Evolutionary conservation across 345 rosid species (phyloP).

Genomic region (Aegle marmelos): DNA sequence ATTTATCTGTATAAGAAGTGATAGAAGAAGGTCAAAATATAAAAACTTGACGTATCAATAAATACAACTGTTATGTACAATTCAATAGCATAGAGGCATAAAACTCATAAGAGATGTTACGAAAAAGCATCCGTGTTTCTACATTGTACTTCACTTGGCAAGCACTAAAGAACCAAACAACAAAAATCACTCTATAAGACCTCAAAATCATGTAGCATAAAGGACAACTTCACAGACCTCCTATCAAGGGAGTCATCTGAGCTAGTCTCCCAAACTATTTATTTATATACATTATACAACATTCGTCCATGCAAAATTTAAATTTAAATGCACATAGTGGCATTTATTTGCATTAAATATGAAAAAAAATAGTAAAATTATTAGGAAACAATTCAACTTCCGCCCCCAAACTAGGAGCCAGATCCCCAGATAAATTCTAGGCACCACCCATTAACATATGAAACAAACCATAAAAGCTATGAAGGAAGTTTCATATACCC

Average conservation of each 20-base stretch:
- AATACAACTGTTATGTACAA: not conserved
- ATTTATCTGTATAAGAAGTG: slow-evolving; percentile 52
- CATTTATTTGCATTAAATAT: not conserved
- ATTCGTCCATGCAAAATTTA: slow-evolving; percentile 3
- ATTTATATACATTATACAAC: not conserved
- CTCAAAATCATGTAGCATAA: not conserved
- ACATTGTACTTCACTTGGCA: not conserved
- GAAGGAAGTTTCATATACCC: slow-evolving; percentile 8
- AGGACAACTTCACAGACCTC: not conserved
- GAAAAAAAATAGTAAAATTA: slow-evolving; percentile 13
- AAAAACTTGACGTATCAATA: not conserved
- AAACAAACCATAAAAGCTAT: slow-evolving; percentile 4
- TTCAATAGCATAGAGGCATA: not conserved
- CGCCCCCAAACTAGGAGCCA: slow-evolving; percentile 26
- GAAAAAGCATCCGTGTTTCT: not conserved
- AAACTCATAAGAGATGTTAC: not conserved
- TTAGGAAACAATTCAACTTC: slow-evolving; percentile 10
- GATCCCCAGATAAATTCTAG: slow-evolving; percentile 34
- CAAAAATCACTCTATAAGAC: not conserved
- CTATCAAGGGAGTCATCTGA: not conserved
- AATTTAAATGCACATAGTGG: slow-evolving; percentile 2
- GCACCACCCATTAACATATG: slow-evolving; percentile 8
- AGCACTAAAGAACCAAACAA: not conserved
- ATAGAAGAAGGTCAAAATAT: not conserved
- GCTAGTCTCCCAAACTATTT: not conserved